Conservation (phyloP, 2,329 filamentous ascomycete genomes). For the Stagonosporopsis tanaceti region DNA sequence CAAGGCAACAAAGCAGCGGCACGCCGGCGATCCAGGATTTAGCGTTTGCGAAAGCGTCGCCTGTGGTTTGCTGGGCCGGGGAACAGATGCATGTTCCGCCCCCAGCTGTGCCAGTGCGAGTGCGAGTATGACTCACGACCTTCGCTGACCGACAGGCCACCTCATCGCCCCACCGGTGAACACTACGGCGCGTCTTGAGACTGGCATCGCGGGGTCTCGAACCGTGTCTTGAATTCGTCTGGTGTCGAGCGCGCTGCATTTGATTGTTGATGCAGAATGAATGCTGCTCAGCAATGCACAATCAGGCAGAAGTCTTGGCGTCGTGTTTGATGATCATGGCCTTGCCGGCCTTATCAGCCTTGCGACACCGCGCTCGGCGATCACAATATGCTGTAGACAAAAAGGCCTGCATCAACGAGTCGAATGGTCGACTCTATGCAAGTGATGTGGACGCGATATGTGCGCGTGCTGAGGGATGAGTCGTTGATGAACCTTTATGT, state of each 20-base stretch:
- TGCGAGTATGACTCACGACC: constrained; percentile 32
- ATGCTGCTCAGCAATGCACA: neutral
- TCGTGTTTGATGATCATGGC: constrained; percentile 9
- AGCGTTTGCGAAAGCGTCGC: constrained; percentile 18
- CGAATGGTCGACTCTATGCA: too few species aligned
- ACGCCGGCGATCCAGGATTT: constrained; percentile 15
- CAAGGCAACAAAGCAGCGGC: constrained; percentile 21
- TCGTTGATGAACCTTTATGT: neutral
- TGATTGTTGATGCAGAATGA: constrained; percentile 5
- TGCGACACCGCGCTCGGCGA: constrained; percentile 6
- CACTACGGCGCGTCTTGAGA: constrained; percentile 10
- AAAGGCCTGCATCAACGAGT: neutral
- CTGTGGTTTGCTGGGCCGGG: constrained; percentile 22
- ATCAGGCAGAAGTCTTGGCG: constrained; percentile 18
- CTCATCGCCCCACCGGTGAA: constrained; percentile 22
- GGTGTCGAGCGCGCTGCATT: neutral
- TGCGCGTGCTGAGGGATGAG: neutral
- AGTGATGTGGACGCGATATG: neutral
- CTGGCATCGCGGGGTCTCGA: constrained; percentile 5
- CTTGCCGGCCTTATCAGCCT: constrained; percentile 11
- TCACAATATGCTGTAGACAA: neutral
- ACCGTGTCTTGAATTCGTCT: constrained; percentile 9
- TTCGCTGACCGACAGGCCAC: constrained; percentile 29
- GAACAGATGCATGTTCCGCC: constrained; percentile 21
- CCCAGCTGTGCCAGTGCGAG: constrained; percentile 10